A percentile compares a stretch with the other conserved stretches of the same genome.
Conservation (phyloP, 2,329 filamentous ascomycete species). For the Macrophomina tecta region DNA sequence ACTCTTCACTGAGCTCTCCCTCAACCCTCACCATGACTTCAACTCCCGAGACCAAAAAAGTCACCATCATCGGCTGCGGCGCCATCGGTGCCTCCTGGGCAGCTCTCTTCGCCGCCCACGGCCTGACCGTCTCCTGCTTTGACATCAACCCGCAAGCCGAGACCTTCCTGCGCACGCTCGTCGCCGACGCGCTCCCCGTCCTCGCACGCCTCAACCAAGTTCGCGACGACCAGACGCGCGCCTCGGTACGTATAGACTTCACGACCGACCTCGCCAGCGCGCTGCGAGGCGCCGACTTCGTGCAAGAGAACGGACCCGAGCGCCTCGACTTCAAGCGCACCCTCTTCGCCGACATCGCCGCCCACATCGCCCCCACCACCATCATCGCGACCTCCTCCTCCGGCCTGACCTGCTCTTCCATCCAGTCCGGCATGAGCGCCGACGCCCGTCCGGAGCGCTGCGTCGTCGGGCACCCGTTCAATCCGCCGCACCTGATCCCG, state of each 20-base stretch:
- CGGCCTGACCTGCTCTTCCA: conserved; percentile 44
- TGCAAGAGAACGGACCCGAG: conserved; percentile 47
- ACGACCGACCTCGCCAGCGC: conserved; percentile 33
- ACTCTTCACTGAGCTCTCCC: neutral
- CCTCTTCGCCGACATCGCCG: conserved; percentile 45
- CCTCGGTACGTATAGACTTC: conserved; percentile 30
- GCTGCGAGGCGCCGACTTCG: conserved; percentile 27
- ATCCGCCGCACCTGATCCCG: conserved; percentile 56
- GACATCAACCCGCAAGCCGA: conserved; percentile 48
- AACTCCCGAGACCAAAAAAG: conserved; percentile 31
- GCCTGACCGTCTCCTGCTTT: conserved; percentile 49
- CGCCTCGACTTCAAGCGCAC: conserved; percentile 47
- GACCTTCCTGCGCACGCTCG: conserved; percentile 29
- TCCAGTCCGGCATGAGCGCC: conserved; percentile 34
- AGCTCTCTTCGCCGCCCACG: conserved; percentile 47
- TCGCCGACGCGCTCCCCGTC: conserved; percentile 30
- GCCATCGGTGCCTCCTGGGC: conserved; percentile 52
- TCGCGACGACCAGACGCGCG: conserved; percentile 8
- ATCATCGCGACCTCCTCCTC: conserved; percentile 51
- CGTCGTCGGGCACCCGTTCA: conserved; percentile 56
- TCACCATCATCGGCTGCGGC: conserved; percentile 47
- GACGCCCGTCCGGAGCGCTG: conserved; percentile 41
- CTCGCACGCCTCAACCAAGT: conserved; percentile 30
- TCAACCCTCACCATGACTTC: neutral
- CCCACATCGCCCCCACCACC: conserved; percentile 37